A percentile compares a stretch with the other conserved stretches of the same genome.
Conservation (phyloP, 345 rosid genomes). For the Sonneratia caseolaris region DNA sequence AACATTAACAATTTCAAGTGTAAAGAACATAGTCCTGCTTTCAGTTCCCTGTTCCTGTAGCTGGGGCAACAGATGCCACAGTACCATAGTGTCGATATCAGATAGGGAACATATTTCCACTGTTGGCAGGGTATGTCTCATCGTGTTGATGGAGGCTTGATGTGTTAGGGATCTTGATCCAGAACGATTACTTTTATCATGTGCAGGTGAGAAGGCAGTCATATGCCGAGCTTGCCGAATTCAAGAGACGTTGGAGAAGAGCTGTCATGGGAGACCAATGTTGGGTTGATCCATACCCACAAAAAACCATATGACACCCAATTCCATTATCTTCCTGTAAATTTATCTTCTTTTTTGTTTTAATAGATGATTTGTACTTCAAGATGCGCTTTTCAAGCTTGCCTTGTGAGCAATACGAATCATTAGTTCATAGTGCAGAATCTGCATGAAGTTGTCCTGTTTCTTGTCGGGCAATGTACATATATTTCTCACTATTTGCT, state of each 20-base stretch:
- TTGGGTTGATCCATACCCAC: conserved; percentile 44
- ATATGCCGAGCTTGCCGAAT: conserved; percentile 30
- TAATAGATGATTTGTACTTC: neutral
- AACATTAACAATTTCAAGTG: neutral
- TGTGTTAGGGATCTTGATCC: neutral
- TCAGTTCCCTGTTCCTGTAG: neutral
- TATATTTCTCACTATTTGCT: neutral
- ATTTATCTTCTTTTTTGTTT: neutral
- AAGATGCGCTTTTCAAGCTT: neutral
- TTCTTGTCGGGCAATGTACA: neutral
- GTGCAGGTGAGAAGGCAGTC: conserved; percentile 63
- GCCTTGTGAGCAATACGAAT: too few relatives aligned
- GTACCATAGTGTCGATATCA: too few relatives aligned
- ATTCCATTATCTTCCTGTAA: neutral
- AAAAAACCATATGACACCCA: neutral
- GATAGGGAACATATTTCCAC: neutral
- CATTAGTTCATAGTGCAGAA: neutral
- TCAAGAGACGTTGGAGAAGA: conserved; percentile 35
- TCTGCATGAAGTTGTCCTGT: neutral
- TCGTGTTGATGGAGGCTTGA: too few relatives aligned
- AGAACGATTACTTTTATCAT: neutral
- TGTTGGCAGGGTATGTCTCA: neutral
- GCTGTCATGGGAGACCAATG: conserved; percentile 40
- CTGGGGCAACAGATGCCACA: neutral
- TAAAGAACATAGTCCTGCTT: neutral